phyloP scores from a whole-genome alignment of 768 basidiomycete species.

The Gloeostereum incarnatum region DNA sequence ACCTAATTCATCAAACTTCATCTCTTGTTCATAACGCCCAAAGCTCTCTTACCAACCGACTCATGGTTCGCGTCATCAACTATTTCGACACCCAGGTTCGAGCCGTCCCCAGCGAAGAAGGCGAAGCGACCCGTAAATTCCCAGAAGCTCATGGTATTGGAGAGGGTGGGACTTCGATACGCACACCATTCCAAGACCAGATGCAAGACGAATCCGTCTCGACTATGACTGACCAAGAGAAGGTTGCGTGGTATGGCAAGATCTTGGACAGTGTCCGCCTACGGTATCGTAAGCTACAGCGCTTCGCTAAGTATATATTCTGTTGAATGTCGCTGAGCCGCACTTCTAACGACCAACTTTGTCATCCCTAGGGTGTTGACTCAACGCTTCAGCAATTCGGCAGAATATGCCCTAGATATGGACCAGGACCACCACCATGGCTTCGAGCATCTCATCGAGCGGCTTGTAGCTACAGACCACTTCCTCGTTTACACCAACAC shows the following conservation, averaged over 20 bases:
- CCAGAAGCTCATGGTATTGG: neutral
- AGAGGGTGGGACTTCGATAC: neutral
- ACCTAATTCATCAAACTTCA: neutral
- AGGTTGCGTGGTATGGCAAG: constrained; percentile 84
- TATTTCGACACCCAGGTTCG: constrained; percentile 94
- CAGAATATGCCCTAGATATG: constrained; percentile 78
- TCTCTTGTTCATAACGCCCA: neutral
- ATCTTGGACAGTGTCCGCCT: constrained; percentile 88
- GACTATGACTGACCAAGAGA: constrained; percentile 75
- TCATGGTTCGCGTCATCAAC: constrained; percentile 87
- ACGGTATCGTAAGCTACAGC: constrained; percentile 88
- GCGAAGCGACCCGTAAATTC: neutral
- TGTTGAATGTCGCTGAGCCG: constrained; percentile 2
- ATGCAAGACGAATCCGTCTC: constrained; percentile 13
- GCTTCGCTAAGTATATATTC: constrained; percentile 72
- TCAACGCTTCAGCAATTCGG: constrained; percentile 87
- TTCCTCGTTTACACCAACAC: constrained; percentile 87
- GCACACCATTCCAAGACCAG: neutral
- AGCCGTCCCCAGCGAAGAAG: constrained; percentile 41
- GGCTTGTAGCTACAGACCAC: constrained; percentile 78
- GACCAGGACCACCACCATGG: no score
- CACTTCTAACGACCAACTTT: constrained; percentile 4
- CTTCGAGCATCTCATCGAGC: constrained; percentile 74
- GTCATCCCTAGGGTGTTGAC: constrained; percentile 45
- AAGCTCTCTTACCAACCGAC: constrained; percentile 86